Base-by-base conservation (phyloP, 345 rosid genomes). In the Boechera stricta region DNA sequence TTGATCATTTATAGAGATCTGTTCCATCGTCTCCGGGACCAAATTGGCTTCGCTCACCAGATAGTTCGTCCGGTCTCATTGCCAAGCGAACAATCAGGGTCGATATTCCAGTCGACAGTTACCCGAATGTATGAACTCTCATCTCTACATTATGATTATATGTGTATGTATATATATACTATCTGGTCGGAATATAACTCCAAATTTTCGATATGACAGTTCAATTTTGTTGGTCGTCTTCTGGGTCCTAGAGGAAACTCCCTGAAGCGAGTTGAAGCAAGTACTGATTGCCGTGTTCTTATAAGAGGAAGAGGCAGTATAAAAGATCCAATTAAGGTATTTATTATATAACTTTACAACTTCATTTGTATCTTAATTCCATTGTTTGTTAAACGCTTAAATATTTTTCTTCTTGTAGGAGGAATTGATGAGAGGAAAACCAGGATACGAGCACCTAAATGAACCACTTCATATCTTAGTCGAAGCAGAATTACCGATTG, bases 191-290 rank as follows among this genome's bases (percentile, higher is more conserved):
- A n/a, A 5, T 68, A 80, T 80, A 71, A 82, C 56, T 54, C 31
- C 44, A 24, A 56, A 12, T 13, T 39, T 16, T 67, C 5, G 35
- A 76, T 68, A 24, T 77, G 75, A 80, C 90, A 96, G 99, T 96
- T 72, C 87, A 96, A 96, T 81, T 96, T 96, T 81, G 99, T 96
- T 13, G 98, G 99, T 32, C 98, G 98, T 69, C 95, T 96, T 73
- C 89, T 96, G 72, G 99, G 98, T 39, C 99, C 98, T 56, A 85
- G 98, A 79, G 99, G 99, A 9, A 91, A 96, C 87, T 96, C 99
- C 32, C 90, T 96, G 39, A 96, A 93, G 85, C 87, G 99, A 44
- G 97, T 96, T 80, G 99, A 96, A 88, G 95, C 97, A 65, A 93
- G 80, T 80, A 96, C 98, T 4, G 97, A 89, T 18, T 96, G 99